Evolutionary conservation across 495 filamentous ascomycete species (phyloP), one percentile per base, ranked within the genome.

Genomic region (Aspergillus coremiiformis): DNA sequence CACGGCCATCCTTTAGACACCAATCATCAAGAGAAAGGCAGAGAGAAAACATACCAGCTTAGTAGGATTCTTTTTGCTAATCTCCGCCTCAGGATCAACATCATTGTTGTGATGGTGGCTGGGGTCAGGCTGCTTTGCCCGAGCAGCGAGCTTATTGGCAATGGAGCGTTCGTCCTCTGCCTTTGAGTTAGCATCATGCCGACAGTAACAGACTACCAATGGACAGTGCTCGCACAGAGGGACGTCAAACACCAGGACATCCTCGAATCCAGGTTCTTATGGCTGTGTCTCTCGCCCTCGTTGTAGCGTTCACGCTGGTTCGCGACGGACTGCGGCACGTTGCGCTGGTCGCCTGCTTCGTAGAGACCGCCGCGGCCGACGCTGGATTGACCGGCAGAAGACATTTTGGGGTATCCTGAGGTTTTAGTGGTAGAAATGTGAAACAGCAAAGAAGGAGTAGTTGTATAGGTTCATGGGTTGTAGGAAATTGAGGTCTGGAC

Each of bases 161-260:
- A 94, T 90, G 24, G 85, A 79, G 57, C 89, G 78, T 60, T 88
- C 69, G 61, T 92, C 88, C 78, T 94, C 84, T 90, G 49, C 6
- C 45, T 10, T 35, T 17, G 11, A 11, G 52, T 59, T 53, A 55
- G 53, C 23, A 27, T 35, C 17, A 15, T 14, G 6, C 46, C 5
- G 0, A 15, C 42, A 11, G 4, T 35, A 26, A 21, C 8, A n/a
- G n/a, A n/a, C n/a, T n/a, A n/a, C n/a, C n/a, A n/a, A n/a, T n/a
- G n/a, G n/a, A n/a, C n/a, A n/a, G n/a, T n/a, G n/a, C n/a, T n/a
- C n/a, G n/a, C n/a, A n/a, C n/a, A n/a, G n/a, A n/a, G n/a, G n/a
- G n/a, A n/a, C n/a, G n/a, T n/a, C n/a, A 44, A 4, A 49, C 23
- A 52, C 5, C 19, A 39, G 15, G 17, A 59, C 37, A 29, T 72